Evolutionary conservation across 2,329 filamentous ascomycete species (phyloP), one percentile per base, ranked within the genome.

Genomic region (Claviceps africana): DNA sequence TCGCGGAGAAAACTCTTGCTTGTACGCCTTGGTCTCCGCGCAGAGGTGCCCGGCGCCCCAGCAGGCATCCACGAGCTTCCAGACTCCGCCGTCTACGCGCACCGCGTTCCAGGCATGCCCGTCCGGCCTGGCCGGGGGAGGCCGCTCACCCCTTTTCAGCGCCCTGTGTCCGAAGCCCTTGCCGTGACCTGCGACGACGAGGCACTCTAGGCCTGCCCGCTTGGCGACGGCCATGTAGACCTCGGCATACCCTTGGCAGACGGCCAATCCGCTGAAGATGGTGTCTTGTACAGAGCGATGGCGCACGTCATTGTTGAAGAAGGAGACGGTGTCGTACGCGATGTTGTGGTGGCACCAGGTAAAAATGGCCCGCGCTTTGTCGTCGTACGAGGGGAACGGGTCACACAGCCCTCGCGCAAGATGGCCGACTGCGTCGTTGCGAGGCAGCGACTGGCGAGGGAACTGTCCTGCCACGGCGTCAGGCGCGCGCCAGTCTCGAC

Each of bases 281-380:
- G 86, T 91, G 33, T 83, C 80, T 35, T 82, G 78, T 0, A 88
- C 84, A 0, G 81, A 84, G 43, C 81, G 82, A 8, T 77, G 73
- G 56, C 81, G 76, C 33, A 95, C 72, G 47, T 73, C 81, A 37
- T 82, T 79, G 53, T 76, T 79, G 62, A 94, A 94, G 70, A 96
- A 95, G 25, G 83, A 78, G 28, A 79, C 75, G 0, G 82, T 81
- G 64, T 97, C 88, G 65, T 97, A 98, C 47, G 76, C 76, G 53
- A 98, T 83, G 60, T 97, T 97, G 67, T 97, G 83, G 67, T 97
- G 91, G 42, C 90, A 81, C 93, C 93, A 98, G 1, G 86, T 88
- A 64, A 97, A 97, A 54, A 98, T 87, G 2, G 82, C 88, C 30
- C 93, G 79, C 2, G 93, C 91, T 70, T 96, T 96, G 67, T 97